A percentile compares a stretch with the other conserved stretches of the same genome.
Evolutionary conservation across 169 alveolate genomes (phyloP).

Genomic region (Plasmodium ovale): DNA sequence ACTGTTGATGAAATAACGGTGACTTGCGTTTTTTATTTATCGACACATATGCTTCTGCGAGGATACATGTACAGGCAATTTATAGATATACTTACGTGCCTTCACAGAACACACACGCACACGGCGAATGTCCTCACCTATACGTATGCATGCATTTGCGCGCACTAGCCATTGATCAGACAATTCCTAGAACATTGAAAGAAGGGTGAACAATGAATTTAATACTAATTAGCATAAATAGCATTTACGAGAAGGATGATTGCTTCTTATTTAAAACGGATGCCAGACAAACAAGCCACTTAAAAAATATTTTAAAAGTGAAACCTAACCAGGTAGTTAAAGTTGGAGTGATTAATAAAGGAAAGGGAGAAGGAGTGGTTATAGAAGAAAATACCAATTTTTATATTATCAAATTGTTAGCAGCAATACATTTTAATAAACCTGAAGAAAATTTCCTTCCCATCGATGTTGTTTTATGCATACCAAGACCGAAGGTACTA

Average conservation of each 20-base stretch:
- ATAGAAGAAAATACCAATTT: conserved; percentile 14
- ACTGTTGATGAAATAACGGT: too few species aligned
- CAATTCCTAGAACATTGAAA: too few species aligned
- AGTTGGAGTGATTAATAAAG: conserved; percentile 67
- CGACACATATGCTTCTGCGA: too few species aligned
- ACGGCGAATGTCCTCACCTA: too few species aligned
- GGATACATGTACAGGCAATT: too few species aligned
- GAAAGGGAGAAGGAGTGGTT: conserved; percentile 70
- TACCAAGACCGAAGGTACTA: conserved; percentile 69
- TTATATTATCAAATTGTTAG: conserved; percentile 39
- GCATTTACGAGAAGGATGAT: conserved; percentile 27
- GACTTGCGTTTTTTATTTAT: too few species aligned
- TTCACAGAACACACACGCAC: too few species aligned
- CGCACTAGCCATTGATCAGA: too few species aligned
- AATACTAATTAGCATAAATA: conserved; percentile 36
- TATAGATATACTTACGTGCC: too few species aligned
- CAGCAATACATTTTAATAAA: conserved; percentile 61
- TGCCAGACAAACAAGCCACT: conserved; percentile 62
- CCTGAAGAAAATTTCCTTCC: conserved; percentile 29
- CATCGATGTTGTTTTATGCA: conserved; percentile 58
- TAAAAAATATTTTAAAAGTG: conserved; percentile 62
- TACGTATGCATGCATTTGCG: too few species aligned
- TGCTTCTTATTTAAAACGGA: conserved; percentile 55
- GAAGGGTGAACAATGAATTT: too few species aligned
- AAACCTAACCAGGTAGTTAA: conserved; percentile 28